Conservation (phyloP, 2,329 filamentous ascomycete genomes). For the Chaetomiaceae sp. region DNA sequence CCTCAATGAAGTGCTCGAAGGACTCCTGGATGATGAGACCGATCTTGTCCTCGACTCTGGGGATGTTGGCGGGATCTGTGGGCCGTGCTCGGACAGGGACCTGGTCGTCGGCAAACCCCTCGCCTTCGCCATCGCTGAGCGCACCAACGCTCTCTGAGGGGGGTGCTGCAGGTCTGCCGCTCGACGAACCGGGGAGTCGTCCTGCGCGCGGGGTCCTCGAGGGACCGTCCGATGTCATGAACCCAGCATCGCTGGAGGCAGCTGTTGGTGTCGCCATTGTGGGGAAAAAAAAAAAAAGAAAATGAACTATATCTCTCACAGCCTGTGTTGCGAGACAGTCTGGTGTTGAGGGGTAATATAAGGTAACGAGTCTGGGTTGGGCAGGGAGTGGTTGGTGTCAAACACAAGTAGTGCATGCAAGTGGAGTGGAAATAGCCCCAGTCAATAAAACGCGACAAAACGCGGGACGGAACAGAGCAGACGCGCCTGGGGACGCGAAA, state of each 20-base stretch:
- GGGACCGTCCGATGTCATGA: conserved; percentile 54
- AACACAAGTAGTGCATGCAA: background rate
- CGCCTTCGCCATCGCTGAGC: conserved; percentile 58
- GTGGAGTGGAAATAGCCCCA: conserved; percentile 2
- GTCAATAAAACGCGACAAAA: conserved; percentile 29
- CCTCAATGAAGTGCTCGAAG: conserved; percentile 77
- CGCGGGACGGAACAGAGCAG: conserved; percentile 21
- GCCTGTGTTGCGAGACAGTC: conserved; percentile 2
- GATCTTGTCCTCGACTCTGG: conserved; percentile 70
- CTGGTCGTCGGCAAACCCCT: conserved; percentile 62
- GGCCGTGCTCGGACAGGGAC: conserved; percentile 50
- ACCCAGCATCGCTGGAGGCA: conserved; percentile 52
- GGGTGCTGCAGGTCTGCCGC: conserved; percentile 52
- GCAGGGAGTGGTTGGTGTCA: background rate
- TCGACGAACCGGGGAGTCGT: conserved; percentile 48
- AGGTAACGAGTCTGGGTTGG: background rate
- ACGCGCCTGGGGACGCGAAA: conserved; percentile 15
- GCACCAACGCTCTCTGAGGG: conserved; percentile 59
- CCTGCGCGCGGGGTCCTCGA: conserved; percentile 44
- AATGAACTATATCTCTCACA: background rate
- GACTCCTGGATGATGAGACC: conserved; percentile 69
- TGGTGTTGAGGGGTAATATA: conserved; percentile 10
- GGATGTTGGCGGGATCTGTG: conserved; percentile 50
- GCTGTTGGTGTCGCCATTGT: conserved; percentile 39
- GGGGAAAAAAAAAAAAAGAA: background rate